Evolutionary conservation across 371 early-diverging fungal genomes (phyloP).

Genomic region (Mucor racemosus): DNA sequence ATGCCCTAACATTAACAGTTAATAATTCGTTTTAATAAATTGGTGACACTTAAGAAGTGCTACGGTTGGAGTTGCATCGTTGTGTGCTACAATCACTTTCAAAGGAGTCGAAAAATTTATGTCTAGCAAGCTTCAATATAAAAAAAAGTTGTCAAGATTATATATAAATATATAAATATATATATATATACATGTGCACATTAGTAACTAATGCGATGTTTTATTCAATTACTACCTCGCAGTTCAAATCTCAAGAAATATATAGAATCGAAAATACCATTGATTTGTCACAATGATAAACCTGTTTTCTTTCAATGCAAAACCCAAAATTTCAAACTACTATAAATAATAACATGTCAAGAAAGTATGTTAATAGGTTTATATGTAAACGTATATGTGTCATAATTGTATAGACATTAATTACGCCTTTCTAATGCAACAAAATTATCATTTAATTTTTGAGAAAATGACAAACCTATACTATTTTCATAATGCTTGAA

Average conservation of each 20-base stretch:
- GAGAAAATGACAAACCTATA: background rate
- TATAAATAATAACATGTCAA: background rate
- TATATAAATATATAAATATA: too few relatives aligned
- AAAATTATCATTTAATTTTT: background rate
- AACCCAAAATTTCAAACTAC: background rate
- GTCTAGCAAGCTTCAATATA: background rate
- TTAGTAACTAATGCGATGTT: background rate
- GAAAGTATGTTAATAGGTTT: background rate
- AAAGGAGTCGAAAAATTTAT: background rate
- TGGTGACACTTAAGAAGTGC: background rate
- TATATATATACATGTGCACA: background rate
- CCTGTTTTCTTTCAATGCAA: background rate
- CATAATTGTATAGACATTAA: background rate
- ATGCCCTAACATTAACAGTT: too few relatives aligned
- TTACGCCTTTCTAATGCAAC: conserved; percentile 1
- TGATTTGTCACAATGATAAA: background rate
- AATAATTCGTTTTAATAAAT: too few relatives aligned
- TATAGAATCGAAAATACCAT: too few relatives aligned
- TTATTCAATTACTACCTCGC: background rate
- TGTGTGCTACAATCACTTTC: background rate
- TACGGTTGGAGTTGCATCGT: background rate
- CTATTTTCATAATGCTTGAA: background rate
- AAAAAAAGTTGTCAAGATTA: background rate
- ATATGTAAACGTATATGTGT: background rate
- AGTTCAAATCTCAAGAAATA: background rate